Evolutionary conservation across 352 stramenopile genomes (phyloP).

Genomic region (Hyaloperonospora brassicae): DNA sequence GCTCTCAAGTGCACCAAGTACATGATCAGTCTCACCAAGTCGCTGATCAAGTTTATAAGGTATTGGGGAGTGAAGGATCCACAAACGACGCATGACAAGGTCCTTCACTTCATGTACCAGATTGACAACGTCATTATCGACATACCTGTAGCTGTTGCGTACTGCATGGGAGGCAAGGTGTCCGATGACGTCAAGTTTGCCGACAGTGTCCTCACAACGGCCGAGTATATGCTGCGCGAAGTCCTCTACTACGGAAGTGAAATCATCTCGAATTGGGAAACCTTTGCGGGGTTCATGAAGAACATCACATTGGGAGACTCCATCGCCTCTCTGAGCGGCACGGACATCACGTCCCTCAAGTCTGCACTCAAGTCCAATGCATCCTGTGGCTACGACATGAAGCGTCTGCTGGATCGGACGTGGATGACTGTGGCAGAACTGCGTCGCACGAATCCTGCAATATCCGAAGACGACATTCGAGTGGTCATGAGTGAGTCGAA

Average conservation of each 20-base stretch:
- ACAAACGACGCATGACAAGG: constrained; percentile 27
- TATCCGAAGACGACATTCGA: constrained; percentile 27
- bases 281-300: constrained; percentile 29
- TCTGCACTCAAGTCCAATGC: constrained; percentile 22
- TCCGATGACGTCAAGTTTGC: constrained; percentile 28
- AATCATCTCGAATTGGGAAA: constrained; percentile 25
- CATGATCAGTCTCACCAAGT: constrained; percentile 32
- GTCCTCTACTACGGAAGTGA: constrained; percentile 24
- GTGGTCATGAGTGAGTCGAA: constrained; percentile 33
- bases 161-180: constrained; percentile 28
- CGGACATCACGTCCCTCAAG: constrained; percentile 22
- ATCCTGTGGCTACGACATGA: constrained; percentile 29
- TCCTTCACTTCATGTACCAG: constrained; percentile 32
- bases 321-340: constrained; percentile 9
- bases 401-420: constrained; percentile 25
- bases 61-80: constrained; percentile 26
- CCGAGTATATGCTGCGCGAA: constrained; percentile 28
- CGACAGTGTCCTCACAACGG: constrained; percentile 26
- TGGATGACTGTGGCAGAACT: constrained; percentile 30
- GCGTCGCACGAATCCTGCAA: constrained; percentile 17
- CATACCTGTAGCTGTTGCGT: constrained; percentile 35
- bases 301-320: constrained; percentile 23
- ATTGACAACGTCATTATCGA: constrained; percentile 40
- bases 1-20: constrained; percentile 33
- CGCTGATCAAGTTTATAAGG: constrained; percentile 27